Evolutionary conservation across 2,329 filamentous ascomycete genomes (phyloP).

Genomic region (Cryphonectria japonica): DNA sequence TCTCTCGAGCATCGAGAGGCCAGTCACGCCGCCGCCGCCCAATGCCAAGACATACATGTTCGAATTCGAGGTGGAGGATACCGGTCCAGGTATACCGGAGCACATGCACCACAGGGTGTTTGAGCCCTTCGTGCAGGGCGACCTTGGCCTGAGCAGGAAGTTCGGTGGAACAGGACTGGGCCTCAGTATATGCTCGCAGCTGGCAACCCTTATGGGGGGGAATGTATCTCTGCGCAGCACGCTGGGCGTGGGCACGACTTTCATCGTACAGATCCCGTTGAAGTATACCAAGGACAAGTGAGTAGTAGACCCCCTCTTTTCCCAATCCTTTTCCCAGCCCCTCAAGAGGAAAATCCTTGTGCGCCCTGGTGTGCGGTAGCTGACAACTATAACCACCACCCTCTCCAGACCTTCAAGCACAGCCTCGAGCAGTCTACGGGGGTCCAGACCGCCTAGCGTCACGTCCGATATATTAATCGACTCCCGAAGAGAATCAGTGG

Average conservation of each 20-base stretch:
- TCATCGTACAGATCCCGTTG: slow-evolving; percentile 81
- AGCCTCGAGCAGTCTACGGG: slow-evolving; percentile 55
- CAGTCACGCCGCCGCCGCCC: slow-evolving; percentile 62
- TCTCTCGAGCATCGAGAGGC: slow-evolving; percentile 56
- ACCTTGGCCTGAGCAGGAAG: slow-evolving; percentile 85
- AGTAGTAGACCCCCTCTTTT: slow-evolving; percentile 34
- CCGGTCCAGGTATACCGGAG: slow-evolving; percentile 81
- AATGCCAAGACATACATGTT: slow-evolving; percentile 72
- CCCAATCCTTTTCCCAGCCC: no score
- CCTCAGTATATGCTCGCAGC: slow-evolving; percentile 85
- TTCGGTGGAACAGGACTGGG: slow-evolving; percentile 88
- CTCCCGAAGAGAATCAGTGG: slow-evolving; percentile 35
- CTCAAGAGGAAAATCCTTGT: no score
- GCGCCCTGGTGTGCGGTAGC: not conserved
- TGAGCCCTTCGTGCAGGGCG: slow-evolving; percentile 93
- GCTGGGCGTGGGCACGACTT: slow-evolving; percentile 75
- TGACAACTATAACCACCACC: not conserved
- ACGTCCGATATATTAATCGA: slow-evolving; percentile 45
- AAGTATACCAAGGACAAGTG: slow-evolving; percentile 73
- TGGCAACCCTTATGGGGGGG: slow-evolving; percentile 83
- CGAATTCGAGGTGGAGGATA: slow-evolving; percentile 88
- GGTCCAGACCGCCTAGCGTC: slow-evolving; percentile 53
- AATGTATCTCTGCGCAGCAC: slow-evolving; percentile 72
- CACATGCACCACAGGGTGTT: slow-evolving; percentile 83
- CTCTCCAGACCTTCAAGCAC: slow-evolving; percentile 53